These are phyloP conservation scores for Trichomonas vaginalis DNA, from an alignment of 208 protist genomes.

Conservation along the genomic window DNA sequence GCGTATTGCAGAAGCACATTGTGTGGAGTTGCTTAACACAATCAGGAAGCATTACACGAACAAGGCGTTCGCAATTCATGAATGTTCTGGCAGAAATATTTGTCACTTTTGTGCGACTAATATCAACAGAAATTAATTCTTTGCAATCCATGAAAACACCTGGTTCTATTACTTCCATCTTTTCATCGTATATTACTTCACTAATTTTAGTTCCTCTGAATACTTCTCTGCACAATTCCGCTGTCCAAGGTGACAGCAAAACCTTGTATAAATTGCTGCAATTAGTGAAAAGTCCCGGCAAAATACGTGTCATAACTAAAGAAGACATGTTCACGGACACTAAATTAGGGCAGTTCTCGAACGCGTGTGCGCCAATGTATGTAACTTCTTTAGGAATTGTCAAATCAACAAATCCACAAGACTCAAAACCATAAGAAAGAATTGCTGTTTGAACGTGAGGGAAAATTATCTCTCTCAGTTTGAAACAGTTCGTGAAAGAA, in stretches of 20 bases:
- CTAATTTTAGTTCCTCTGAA: neutral
- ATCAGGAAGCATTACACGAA: neutral
- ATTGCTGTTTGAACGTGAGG: neutral
- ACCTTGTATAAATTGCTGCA: neutral
- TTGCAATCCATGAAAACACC: neutral
- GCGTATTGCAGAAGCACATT: neutral
- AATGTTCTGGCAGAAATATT: neutral
- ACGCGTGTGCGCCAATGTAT: neutral
- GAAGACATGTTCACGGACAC: neutral
- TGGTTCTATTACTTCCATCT: neutral
- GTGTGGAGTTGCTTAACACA: neutral
- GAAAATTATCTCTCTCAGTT: neutral
- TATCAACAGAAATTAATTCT: neutral
- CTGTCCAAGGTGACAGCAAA: neutral
- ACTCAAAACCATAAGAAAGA: neutral
- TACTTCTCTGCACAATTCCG: neutral
- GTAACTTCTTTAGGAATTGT: neutral
- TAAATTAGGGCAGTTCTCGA: neutral
- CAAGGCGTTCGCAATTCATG: neutral
- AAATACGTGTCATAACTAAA: neutral
- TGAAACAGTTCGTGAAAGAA: neutral
- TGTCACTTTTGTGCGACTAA: neutral
- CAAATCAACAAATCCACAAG: neutral
- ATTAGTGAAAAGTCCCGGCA: neutral
- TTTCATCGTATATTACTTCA: neutral